Conservation (phyloP, 2,329 filamentous ascomycete genomes). For the Pestalotiopsis sp. region DNA sequence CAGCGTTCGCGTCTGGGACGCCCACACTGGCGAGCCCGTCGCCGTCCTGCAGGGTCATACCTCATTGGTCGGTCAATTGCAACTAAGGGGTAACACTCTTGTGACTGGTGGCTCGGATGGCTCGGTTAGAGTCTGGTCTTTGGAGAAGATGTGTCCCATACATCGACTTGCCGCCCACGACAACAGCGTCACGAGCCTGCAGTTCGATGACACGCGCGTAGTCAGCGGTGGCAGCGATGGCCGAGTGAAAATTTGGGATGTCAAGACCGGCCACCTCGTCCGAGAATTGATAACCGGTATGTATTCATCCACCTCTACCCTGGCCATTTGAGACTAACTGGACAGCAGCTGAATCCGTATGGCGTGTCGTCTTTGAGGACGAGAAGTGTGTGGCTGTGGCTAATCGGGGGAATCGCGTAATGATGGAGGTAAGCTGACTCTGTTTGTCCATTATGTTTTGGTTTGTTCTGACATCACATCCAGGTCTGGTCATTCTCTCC, state of each 20-base stretch:
- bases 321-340: not conserved
- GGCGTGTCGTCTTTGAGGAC: constrained; percentile 97
- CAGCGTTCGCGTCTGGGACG: constrained; percentile 96
- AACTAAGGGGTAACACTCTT: constrained; percentile 92
- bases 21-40: constrained; percentile 80
- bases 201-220: constrained; percentile 94
- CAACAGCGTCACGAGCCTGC: constrained; percentile 95
- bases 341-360: constrained; percentile 78
- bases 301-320: not conserved
- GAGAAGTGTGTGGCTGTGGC: constrained; percentile 98
- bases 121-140: constrained; percentile 93
- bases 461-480: constrained; percentile 30
- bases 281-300: constrained; percentile 76
- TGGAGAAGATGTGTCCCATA: constrained; percentile 87
- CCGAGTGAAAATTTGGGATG: constrained; percentile 97
- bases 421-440: constrained; percentile 83
- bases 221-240: constrained; percentile 96
- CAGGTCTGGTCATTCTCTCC: constrained; percentile 96
- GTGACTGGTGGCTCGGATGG: constrained; percentile 97
- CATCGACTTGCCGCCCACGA: constrained; percentile 95
- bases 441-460: not conserved
- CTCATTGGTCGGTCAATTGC: constrained; percentile 91
- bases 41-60: constrained; percentile 96
- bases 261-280: constrained; percentile 87
- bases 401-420: constrained; percentile 78